Evolutionary conservation across 352 stramenopile species (phyloP).

Genomic region (Phytophthora litchii): DNA sequence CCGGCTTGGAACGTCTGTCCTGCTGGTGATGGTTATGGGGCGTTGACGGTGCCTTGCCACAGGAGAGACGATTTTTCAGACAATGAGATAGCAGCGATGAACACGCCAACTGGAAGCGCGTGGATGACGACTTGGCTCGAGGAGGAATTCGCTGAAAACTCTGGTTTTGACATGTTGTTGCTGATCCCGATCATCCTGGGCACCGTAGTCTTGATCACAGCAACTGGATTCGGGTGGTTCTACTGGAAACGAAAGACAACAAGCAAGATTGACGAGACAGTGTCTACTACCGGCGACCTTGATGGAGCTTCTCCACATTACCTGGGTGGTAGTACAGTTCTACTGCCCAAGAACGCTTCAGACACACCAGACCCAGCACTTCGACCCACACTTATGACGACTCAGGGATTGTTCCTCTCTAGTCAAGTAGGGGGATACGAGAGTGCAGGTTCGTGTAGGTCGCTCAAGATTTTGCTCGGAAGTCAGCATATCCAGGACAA

Average conservation of each 20-base stretch:
- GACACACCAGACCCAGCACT: constrained; percentile 8
- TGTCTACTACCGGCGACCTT: constrained; percentile 16
- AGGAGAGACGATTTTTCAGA: constrained; percentile 25
- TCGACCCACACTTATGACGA: constrained; percentile 20
- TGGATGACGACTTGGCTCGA: constrained; percentile 31
- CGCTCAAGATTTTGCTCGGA: constrained; percentile 30
- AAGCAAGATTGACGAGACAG: constrained; percentile 1
- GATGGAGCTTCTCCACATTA: constrained; percentile 17
- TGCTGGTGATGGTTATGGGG: constrained; percentile 9
- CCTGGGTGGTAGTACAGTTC: constrained; percentile 32
- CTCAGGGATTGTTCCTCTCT: constrained; percentile 9
- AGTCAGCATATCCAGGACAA: constrained; percentile 21
- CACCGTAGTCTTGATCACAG: neutral
- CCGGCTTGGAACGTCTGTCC: constrained; percentile 27
- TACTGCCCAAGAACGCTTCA: constrained; percentile 23
- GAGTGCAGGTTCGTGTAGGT: constrained; percentile 30
- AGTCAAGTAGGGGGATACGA: constrained; percentile 15
- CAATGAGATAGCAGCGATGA: constrained; percentile 20
- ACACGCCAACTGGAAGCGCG: constrained; percentile 16
- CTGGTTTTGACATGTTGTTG: constrained; percentile 17
- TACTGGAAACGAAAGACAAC: constrained; percentile 16
- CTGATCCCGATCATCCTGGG: constrained; percentile 27
- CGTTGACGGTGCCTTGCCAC: constrained; percentile 29
- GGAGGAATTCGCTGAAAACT: constrained; percentile 17
- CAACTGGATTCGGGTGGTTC: constrained; percentile 7